phyloP scores from a whole-genome alignment of 129 eudicot genomes.

The Glebionis coronaria region DNA sequence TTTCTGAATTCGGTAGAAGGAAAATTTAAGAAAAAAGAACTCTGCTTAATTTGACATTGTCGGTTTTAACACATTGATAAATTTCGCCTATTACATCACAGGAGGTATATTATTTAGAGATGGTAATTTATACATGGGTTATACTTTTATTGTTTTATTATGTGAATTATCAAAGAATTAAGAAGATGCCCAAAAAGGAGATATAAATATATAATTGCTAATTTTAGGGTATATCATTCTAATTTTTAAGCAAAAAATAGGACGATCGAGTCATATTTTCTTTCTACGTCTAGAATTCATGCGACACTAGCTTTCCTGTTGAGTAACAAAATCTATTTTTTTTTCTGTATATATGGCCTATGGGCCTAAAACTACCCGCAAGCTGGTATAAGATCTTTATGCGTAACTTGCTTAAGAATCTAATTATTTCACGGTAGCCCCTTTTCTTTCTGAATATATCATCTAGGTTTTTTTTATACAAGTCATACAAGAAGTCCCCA shows the following conservation, averaged over 20 bases:
- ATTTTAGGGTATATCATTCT: constrained; percentile 8
- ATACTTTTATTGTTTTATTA: constrained; percentile 1
- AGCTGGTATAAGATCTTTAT: too few species aligned
- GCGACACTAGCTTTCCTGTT: background rate
- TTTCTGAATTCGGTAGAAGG: background rate
- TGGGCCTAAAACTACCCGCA: too few species aligned
- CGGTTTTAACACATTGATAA: background rate
- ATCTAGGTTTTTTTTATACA: too few species aligned
- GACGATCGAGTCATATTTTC: background rate
- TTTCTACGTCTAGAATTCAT: background rate
- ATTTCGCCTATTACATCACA: constrained; percentile 1
- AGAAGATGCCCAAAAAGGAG: background rate
- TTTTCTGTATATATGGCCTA: too few species aligned
- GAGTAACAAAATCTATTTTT: background rate
- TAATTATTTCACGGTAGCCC: too few species aligned
- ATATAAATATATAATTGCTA: background rate
- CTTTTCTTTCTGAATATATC: too few species aligned
- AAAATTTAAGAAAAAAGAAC: constrained; percentile 8
- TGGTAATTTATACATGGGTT: constrained; percentile 4
- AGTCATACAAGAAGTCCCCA: too few species aligned
- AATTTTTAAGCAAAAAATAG: background rate
- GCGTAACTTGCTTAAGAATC: too few species aligned
- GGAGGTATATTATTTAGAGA: background rate
- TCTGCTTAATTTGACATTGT: background rate
- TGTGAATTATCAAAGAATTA: background rate